Base-by-base conservation (phyloP, 768 basidiomycete species). In the Steccherinum ochraceum region DNA sequence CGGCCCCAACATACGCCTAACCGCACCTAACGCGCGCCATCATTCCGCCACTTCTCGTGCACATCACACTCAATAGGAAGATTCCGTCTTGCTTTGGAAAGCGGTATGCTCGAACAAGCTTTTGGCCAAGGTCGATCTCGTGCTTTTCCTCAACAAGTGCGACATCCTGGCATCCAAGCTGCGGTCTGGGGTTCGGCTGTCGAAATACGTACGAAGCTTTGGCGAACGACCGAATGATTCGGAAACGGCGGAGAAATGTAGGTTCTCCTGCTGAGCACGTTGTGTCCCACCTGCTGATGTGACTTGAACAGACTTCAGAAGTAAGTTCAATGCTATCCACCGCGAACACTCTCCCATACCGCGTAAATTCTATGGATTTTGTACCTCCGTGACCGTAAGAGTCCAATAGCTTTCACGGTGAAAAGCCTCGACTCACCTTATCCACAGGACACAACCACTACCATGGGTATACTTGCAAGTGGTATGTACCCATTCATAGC, bases 81-180 rank as follows among this genome's bases (percentile, higher is more conserved):
- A 91, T 58, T 86, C 85, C 4, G 80, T 88, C 48, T 71, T 82
- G 42, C 70, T 91, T 10, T 91, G 88, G 88, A 82, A 79, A 49
- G 74, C 77, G 13, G 77, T 91, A 18, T 84, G 83, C 55, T 76
- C 78, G 24, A 89, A 89, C 68, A 79, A 75, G 58, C 76, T 90
- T 21, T 73, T 91, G 3, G 79, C 78, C 41, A 71, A 77, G 42
- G 86, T 89, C 24, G 84, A 86, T 56, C 71, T 89, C 26, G 83
- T 90, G 53, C 72, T 90, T 43, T 91, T 90, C 71, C 71, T 91
- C 48, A 91, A 90, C 69, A 91, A 91, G 63, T 83, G 83, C 52
- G 87, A 89, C 59, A 84, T 89, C 52, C 67, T 90, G 49, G 78
- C 77, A 53, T 58, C 72, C 42, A 89, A 89, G 59, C 76, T 89